Evolutionary conservation across 495 filamentous ascomycete genomes (phyloP), one percentile per base, ranked within the genome.

Genomic region (Neurospora sp.): DNA sequence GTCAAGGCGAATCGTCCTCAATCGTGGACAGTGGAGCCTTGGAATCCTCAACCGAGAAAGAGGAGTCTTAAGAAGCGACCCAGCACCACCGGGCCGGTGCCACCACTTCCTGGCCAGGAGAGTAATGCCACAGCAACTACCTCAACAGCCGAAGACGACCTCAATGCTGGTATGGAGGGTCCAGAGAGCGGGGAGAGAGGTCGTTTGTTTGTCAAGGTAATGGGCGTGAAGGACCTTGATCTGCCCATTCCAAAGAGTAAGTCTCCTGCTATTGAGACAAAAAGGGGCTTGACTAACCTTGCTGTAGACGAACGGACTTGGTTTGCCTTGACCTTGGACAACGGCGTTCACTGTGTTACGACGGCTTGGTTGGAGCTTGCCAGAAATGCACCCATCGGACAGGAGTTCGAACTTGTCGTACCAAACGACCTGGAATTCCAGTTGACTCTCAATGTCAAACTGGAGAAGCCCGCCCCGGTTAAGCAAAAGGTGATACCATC

Each of bases 361-460:
- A 99, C 96, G 7, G 89, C 94, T 0, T 98, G 94, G 93, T 83
- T 98, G 3, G 96, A 99, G 79, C 85, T 99, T 37, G 96, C 94
- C 69, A 92, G 92, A 73, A 94, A 90, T 53, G 96, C 96, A 20
- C 95, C 96, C 4, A 98, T 99, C 76, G 96, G 96, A 22, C 96
- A 99, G 77, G 96, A 99, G 79, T 99, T 99, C 73, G 96, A 99
- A 81, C 89, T 99, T 44, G 94, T 98, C 70, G 96, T 99, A 45
- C 91, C 96, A 45, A 94, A 97, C 75, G 95, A 98, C 75, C 87
- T 99, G 31, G 96, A 99, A 80, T 99, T 99, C 81, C 95, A 98
- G 78, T 87, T 99, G 39, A 98, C 96, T 1, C 87, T 99, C 27
- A 96, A 98, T 74, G 96, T 95, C 73, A 98, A 97, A 84, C 85